Evolutionary conservation across 2,329 filamentous ascomycete species (phyloP).

Genomic region (Cadophora sp.): DNA sequence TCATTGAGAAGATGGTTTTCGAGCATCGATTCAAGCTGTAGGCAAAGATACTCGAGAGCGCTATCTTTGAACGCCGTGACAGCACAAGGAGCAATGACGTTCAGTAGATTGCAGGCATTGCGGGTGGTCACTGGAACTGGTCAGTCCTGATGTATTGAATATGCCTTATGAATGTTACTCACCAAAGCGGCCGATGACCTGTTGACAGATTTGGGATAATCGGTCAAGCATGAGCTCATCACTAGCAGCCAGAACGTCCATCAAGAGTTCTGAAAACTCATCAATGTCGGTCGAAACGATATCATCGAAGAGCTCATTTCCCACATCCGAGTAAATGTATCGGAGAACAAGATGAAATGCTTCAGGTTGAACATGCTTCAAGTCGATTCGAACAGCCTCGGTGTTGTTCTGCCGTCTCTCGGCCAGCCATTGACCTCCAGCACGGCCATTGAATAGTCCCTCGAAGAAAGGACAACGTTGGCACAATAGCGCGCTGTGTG

Average conservation of each 20-base stretch:
- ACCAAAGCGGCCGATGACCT: slow-evolving; percentile 79
- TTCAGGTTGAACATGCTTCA: slow-evolving; percentile 77
- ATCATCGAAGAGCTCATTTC: slow-evolving; percentile 81
- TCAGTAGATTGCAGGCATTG: slow-evolving; percentile 85
- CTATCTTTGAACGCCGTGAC: slow-evolving; percentile 87
- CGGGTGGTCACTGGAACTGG: slow-evolving; percentile 69
- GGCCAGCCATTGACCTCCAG: slow-evolving; percentile 83
- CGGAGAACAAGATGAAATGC: slow-evolving; percentile 81
- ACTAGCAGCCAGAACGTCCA: slow-evolving; percentile 88
- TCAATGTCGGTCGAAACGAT: slow-evolving; percentile 76
- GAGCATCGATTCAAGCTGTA: slow-evolving; percentile 90
- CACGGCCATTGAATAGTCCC: slow-evolving; percentile 87
- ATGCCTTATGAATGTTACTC: slow-evolving; percentile 40
- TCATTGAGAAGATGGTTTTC: slow-evolving; percentile 88
- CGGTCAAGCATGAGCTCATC: slow-evolving; percentile 97
- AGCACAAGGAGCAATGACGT: slow-evolving; percentile 83
- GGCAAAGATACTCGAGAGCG: slow-evolving; percentile 86
- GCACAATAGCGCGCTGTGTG: slow-evolving; percentile 82
- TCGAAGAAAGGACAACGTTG: slow-evolving; percentile 92
- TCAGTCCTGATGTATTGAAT: neutral
- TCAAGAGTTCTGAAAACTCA: slow-evolving; percentile 84
- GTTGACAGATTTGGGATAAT: slow-evolving; percentile 88
- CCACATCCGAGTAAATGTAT: slow-evolving; percentile 84
- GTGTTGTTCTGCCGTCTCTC: slow-evolving; percentile 63
- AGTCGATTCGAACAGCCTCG: slow-evolving; percentile 72